Evolutionary conservation across 208 protist genomes (phyloP).

Genomic region (Strigomonas culicis): DNA sequence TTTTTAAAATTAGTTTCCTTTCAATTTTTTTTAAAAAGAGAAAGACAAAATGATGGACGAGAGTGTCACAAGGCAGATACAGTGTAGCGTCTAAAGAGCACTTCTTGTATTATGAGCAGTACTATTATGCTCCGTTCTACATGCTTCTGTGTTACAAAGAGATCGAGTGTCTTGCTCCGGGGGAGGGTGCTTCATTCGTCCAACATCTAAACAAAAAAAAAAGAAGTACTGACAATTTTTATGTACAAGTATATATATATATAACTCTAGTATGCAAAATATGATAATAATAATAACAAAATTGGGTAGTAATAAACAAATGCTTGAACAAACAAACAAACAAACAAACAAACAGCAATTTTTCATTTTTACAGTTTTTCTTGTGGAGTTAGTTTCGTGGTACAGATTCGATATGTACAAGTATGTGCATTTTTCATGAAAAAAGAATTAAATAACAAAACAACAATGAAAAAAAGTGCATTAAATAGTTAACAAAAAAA

Average conservation of each 20-base stretch:
- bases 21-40: slow-evolving; percentile 1
- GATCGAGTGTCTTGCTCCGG: no score
- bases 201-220: neutral
- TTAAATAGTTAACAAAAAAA: slow-evolving; percentile 5
- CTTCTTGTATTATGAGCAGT: no score
- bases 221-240: neutral
- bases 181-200: no score
- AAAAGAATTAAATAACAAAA: slow-evolving; percentile 10
- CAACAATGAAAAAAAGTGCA: neutral
- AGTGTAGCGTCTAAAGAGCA: no score
- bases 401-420: slow-evolving; percentile 2
- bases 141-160: no score
- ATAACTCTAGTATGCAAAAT: neutral
- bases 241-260: neutral
- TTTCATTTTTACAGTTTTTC: slow-evolving; percentile 6
- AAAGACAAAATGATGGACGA: neutral
- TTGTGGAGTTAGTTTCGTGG: no score
- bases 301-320: slow-evolving; percentile 9
- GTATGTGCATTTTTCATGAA: neutral
- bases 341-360: slow-evolving; percentile 4
- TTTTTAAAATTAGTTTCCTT: slow-evolving; percentile 11
- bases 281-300: no score
- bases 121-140: no score
- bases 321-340: slow-evolving; percentile 3
- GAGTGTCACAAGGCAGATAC: no score